Evolutionary conservation across 257 asterid species (phyloP).

Genomic region (Lycium barbarum): DNA sequence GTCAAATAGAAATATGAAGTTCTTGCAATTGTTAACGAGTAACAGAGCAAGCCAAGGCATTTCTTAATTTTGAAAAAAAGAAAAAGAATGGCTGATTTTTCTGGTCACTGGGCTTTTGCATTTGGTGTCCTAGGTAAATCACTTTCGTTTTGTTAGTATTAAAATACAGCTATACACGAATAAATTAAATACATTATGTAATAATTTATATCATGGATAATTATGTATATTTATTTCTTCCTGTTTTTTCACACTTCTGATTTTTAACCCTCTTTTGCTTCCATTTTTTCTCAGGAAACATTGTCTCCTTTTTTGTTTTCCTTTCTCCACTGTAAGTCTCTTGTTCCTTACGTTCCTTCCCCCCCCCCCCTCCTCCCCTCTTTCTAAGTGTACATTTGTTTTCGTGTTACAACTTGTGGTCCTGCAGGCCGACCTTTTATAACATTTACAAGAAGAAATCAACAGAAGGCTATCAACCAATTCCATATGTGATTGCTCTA

Average conservation of each 20-base stretch:
- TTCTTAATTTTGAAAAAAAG: neutral
- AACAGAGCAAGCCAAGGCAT: neutral
- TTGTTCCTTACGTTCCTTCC: neutral
- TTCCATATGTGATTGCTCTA: conserved; percentile 53
- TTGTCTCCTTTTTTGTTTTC: conserved; percentile 48
- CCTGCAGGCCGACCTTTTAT: conserved; percentile 53
- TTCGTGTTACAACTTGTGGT: neutral
- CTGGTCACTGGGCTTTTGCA: conserved; percentile 28
- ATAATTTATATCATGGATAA: neutral
- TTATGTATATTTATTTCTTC: neutral
- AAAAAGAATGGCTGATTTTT: conserved; percentile 18
- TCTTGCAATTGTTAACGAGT: neutral
- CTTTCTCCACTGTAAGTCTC: conserved; percentile 58
- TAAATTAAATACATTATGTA: neutral
- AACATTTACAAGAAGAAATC: conserved; percentile 52
- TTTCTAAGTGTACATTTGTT: neutral
- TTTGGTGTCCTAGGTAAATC: conserved; percentile 34
- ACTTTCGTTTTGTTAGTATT: too few species aligned
- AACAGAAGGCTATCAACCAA: conserved; percentile 47
- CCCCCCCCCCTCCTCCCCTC: neutral
- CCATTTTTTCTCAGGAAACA: conserved; percentile 47
- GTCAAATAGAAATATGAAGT: neutral
- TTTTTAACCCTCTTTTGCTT: neutral
- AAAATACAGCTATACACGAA: neutral
- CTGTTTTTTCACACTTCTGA: neutral